A percentile compares a stretch with the other conserved stretches of the same genome.
Conservation (phyloP, 2,329 filamentous ascomycete genomes). For the Colletotrichum cordylinicola region DNA sequence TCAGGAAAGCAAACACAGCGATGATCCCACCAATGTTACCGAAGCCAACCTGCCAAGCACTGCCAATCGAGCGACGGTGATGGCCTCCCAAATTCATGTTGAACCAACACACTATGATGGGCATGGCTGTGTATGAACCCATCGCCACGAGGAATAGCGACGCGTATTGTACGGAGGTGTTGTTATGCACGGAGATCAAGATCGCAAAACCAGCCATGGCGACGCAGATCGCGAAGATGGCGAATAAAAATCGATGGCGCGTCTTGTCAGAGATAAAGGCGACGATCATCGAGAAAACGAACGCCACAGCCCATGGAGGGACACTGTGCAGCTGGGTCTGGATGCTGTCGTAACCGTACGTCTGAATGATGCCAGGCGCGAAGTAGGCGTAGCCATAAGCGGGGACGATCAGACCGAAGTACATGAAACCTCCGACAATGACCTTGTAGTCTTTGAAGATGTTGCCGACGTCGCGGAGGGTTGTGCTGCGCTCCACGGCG, state of each 20-base stretch:
- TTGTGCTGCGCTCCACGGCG: conserved; percentile 67
- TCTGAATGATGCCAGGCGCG: conserved; percentile 72
- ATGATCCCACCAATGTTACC: conserved; percentile 84
- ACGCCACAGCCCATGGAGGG: conserved; percentile 70
- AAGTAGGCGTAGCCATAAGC: conserved; percentile 84
- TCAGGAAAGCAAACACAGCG: conserved; percentile 72
- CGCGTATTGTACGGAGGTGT: conserved; percentile 72
- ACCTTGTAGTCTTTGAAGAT: conserved; percentile 79
- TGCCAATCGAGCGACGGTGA: conserved; percentile 72
- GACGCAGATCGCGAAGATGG: conserved; percentile 71
- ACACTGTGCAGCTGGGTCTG: conserved; percentile 64
- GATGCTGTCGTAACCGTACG: conserved; percentile 67
- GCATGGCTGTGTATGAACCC: conserved; percentile 87
- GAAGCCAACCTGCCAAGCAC: conserved; percentile 80
- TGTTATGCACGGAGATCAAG: conserved; percentile 73
- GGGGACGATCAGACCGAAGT: conserved; percentile 79
- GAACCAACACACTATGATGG: conserved; percentile 84
- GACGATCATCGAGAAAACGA: conserved; percentile 78
- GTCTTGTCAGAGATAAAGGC: conserved; percentile 75
- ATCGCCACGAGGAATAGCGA: conserved; percentile 83
- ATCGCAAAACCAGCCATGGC: conserved; percentile 78
- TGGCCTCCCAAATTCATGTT: conserved; percentile 81
- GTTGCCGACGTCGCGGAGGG: conserved; percentile 59
- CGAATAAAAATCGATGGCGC: conserved; percentile 77
- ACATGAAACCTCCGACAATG: conserved; percentile 79